These are phyloP conservation scores for Ambispora gerdemannii DNA, from an alignment of 192 early-diverging fungal species.

Conservation along the genomic window DNA sequence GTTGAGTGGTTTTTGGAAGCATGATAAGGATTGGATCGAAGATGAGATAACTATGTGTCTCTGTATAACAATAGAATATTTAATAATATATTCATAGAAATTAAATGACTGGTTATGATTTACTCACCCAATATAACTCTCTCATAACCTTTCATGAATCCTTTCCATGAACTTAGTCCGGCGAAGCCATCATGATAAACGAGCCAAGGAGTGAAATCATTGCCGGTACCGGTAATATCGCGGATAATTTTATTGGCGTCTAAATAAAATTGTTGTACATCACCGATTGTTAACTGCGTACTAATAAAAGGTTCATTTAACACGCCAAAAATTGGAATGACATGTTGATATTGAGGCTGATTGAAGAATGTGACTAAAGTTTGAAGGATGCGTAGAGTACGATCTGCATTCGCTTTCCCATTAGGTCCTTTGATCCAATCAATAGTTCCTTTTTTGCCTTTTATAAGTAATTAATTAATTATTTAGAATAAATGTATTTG, in stretches of 20 bases:
- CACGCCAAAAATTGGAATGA: conserved; percentile 47
- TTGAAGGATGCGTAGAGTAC: conserved; percentile 50
- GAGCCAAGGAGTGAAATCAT: conserved; percentile 36
- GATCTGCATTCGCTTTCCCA: conserved; percentile 45
- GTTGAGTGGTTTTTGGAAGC: conserved; percentile 25
- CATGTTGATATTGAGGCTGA: conserved; percentile 44
- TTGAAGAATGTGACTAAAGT: conserved; percentile 55
- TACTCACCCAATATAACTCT: conserved; percentile 45
- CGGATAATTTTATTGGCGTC: conserved; percentile 39
- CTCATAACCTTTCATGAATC: conserved; percentile 39
- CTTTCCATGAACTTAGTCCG: conserved; percentile 36
- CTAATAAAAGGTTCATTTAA: conserved; percentile 46
- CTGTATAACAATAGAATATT: conserved; percentile 28
- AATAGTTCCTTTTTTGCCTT: conserved; percentile 32
- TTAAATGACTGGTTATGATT: background rate
- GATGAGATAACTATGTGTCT: conserved; percentile 50
- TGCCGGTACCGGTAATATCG: conserved; percentile 31
- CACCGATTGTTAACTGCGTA: conserved; percentile 24
- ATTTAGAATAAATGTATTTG: too few relatives aligned
- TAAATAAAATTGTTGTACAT: conserved; percentile 42
- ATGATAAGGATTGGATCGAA: conserved; percentile 43
- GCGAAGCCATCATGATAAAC: conserved; percentile 50
- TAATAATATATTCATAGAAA: conserved; percentile 20
- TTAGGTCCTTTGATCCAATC: conserved; percentile 44
- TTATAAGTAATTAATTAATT: background rate